Base-by-base conservation (phyloP, 495 filamentous ascomycete species). In the Neurospora tetrasperma region DNA sequence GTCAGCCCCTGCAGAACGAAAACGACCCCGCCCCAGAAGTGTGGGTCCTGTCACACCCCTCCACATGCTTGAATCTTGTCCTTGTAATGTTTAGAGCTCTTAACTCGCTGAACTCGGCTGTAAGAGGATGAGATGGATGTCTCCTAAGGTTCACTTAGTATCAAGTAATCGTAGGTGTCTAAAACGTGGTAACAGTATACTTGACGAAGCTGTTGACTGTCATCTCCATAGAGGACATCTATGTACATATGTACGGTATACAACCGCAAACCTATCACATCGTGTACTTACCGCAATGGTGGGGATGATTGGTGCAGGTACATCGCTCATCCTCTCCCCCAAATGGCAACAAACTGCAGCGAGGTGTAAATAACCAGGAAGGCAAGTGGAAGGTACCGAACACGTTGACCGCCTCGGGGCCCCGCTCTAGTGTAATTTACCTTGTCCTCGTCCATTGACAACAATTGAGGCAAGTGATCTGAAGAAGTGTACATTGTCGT, bases 341-440 rank as follows among this genome's bases (percentile, higher is more conserved):
- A 5, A 62, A 62, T 18, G 35, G 54, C 27, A 35, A 66, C 54
- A 59, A 27, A 20, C 4, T 23, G 46, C 46, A 54, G 27, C 27
- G 27, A 31, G 46, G 48, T 23, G 35, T 38, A 38, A 38, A 54
- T 31, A 31, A 31, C 54, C 23, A 62, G 23, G 23, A 62, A 62
- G 27, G 54, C 35, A 62, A n/a, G 27, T 27, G 27, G 1, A 31
- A 31, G 27, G 27, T 31, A 31, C 27, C 54, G 14, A 27, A 35
- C 54, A 66, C 54, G 54, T 62, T 62, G 54, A 62, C 54, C 54
- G 54, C 54, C 54, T 66, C 54, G 54, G 54, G 27, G 54, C 54
- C 54, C 54, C 54, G 54, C 54, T 66, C 54, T 66, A n/a, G n/a
- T n/a, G n/a, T n/a, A 66, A 66, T 66, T 66, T 66, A 66, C 54